Evolutionary conservation across 768 basidiomycete species (phyloP).

Genomic region (Lactifluus piperatus): DNA sequence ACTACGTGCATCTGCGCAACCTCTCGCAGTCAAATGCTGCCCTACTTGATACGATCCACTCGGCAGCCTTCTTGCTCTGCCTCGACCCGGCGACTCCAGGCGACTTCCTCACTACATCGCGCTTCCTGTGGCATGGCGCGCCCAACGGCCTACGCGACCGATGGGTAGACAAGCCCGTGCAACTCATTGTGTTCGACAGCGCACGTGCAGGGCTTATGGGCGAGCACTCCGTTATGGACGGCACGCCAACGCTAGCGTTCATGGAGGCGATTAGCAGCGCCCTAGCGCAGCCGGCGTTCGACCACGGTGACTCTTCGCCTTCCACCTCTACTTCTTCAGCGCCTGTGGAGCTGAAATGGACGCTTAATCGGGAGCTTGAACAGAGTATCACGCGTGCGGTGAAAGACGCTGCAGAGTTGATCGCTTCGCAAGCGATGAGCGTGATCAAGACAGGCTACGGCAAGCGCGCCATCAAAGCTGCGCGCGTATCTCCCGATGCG

Average conservation of each 20-base stretch:
- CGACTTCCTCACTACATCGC: slow-evolving; percentile 50
- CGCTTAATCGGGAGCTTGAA: slow-evolving; percentile 38
- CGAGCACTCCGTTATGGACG: slow-evolving; percentile 90
- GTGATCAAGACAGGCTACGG: slow-evolving; percentile 70
- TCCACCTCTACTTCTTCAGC: slow-evolving; percentile 18
- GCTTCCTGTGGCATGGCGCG: slow-evolving; percentile 76
- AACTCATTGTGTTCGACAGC: slow-evolving; percentile 83
- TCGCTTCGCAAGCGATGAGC: slow-evolving; percentile 52
- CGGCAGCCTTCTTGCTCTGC: slow-evolving; percentile 77
- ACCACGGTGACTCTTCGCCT: slow-evolving; percentile 40
- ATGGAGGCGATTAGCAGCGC: slow-evolving; percentile 60
- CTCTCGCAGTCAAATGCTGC: slow-evolving; percentile 47
- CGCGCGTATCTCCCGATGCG: slow-evolving; percentile 86
- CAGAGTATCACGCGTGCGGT: slow-evolving; percentile 51
- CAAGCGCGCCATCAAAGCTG: slow-evolving; percentile 77
- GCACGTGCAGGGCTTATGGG: slow-evolving; percentile 81
- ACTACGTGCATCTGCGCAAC: slow-evolving; percentile 34
- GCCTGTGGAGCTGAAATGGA: slow-evolving; percentile 56
- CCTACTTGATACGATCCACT: slow-evolving; percentile 68
- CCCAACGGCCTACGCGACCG: slow-evolving; percentile 54
- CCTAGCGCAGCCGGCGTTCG: slow-evolving; percentile 52
- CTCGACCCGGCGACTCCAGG: slow-evolving; percentile 58
- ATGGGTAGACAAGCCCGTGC: slow-evolving; percentile 85
- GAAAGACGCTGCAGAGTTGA: slow-evolving; percentile 44
- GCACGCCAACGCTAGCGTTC: slow-evolving; percentile 69